phyloP scores from a whole-genome alignment of 1,284 basidiomycete genomes.

The Fomitopsis betulina region DNA sequence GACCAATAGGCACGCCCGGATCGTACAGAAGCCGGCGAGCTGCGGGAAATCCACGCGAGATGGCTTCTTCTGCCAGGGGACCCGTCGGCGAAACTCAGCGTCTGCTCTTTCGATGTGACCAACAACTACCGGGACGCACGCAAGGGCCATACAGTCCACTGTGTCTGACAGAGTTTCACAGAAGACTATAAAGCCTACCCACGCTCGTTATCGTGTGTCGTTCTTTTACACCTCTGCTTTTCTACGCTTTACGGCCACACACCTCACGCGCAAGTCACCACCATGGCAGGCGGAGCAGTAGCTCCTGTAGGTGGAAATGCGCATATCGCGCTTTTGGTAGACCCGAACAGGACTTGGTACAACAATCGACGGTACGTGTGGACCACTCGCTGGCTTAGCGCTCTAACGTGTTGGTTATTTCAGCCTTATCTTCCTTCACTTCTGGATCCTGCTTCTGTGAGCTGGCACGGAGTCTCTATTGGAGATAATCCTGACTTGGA shows the following conservation, averaged over 20 bases:
- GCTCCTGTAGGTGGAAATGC: constrained; percentile 20
- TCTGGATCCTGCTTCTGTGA: constrained; percentile 65
- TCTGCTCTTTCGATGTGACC: constrained; percentile 15
- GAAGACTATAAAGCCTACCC: constrained; percentile 26
- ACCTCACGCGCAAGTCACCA: constrained; percentile 31
- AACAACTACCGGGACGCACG: constrained; percentile 6
- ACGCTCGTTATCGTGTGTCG: constrained; percentile 25
- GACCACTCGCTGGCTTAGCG: background rate
- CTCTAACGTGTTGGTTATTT: background rate
- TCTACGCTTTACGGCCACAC: background rate
- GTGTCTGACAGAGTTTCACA: constrained; percentile 7
- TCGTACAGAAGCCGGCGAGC: constrained; percentile 1
- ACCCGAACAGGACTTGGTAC: constrained; percentile 66
- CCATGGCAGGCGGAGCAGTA: constrained; percentile 46
- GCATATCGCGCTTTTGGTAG: constrained; percentile 51
- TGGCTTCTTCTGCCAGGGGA: constrained; percentile 27
- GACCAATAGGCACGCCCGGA: constrained; percentile 1
- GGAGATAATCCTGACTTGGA: constrained; percentile 2
- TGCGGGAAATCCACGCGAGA: constrained; percentile 28
- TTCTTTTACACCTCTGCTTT: constrained; percentile 17
- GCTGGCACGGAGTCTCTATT: constrained; percentile 18
- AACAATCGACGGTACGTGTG: constrained; percentile 59
- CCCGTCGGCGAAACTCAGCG: constrained; percentile 12
- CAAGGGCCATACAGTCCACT: background rate
- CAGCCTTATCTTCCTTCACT: constrained; percentile 59